Conservation (phyloP, 345 rosid species). For the Salix viminalis region DNA sequence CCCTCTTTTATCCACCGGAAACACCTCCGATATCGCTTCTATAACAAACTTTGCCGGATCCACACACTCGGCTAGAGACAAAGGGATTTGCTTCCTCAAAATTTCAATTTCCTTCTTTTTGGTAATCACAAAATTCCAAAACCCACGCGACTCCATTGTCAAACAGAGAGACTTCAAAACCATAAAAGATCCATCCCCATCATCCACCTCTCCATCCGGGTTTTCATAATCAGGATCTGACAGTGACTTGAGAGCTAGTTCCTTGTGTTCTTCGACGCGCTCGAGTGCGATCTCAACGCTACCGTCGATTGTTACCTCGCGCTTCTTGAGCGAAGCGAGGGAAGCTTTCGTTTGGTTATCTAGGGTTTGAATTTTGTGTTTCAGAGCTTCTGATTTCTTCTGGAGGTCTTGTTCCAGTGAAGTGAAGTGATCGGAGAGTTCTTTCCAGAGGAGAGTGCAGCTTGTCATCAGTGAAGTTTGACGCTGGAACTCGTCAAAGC, state of each 20-base stretch:
- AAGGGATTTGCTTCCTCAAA: conserved; percentile 61
- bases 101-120: conserved; percentile 73
- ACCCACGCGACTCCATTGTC: conserved; percentile 67
- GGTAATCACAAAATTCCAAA: conserved; percentile 70
- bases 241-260: conserved; percentile 44
- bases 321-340: conserved; percentile 63
- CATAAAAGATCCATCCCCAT: conserved; percentile 59
- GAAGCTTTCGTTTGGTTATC: conserved; percentile 73
- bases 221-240: conserved; percentile 28
- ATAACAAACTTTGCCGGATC: conserved; percentile 88
- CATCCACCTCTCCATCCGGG: conserved; percentile 72
- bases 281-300: conserved; percentile 72
- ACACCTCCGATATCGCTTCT: conserved; percentile 85
- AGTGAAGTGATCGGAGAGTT: conserved; percentile 94
- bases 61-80: conserved; percentile 64
- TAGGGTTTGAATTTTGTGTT: conserved; percentile 59
- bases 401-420: conserved; percentile 68
- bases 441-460: conserved; percentile 97
- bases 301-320: conserved; percentile 82
- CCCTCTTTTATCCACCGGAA: conserved; percentile 76
- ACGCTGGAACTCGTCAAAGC: conserved; percentile 92
- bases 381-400: conserved; percentile 79
- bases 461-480: conserved; percentile 94
- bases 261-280: conserved; percentile 48
- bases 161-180: conserved; percentile 50